phyloP scores from a whole-genome alignment of 345 rosid genomes.

The Lenwebbia sp. region DNA sequence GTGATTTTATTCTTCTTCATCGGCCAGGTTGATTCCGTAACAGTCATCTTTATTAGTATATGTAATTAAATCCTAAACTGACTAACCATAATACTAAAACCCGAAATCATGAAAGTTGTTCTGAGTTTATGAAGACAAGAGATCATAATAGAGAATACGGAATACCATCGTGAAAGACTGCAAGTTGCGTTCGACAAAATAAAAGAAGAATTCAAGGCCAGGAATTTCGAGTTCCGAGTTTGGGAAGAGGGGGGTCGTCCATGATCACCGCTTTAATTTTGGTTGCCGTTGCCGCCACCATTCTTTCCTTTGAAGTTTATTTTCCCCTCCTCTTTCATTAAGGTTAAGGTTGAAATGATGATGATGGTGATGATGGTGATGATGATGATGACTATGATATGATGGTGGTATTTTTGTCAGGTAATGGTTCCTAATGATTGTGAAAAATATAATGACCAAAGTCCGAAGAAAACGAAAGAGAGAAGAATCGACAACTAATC shows the following conservation, averaged over 20 bases:
- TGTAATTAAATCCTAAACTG: background rate
- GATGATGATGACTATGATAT: background rate
- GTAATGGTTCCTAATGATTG: background rate
- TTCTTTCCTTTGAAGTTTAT: background rate
- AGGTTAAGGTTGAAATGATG: background rate
- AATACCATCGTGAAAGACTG: background rate
- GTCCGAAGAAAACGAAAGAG: background rate
- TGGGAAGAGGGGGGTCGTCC: background rate
- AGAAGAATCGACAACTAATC: background rate
- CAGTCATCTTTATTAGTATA: too few relatives aligned
- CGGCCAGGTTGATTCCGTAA: too few relatives aligned
- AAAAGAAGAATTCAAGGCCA: background rate
- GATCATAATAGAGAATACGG: background rate
- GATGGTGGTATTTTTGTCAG: background rate
- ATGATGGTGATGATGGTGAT: background rate
- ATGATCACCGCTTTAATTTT: background rate
- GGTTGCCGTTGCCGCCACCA: background rate
- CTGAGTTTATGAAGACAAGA: background rate
- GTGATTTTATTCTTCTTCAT: background rate
- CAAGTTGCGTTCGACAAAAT: background rate
- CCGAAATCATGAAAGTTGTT: background rate
- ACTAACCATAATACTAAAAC: background rate
- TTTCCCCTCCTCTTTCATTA: background rate
- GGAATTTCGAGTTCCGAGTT: background rate
- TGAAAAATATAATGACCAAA: background rate